A percentile compares a stretch with the other conserved stretches of the same genome.
These are phyloP conservation scores for Schrenkiella parvula DNA, from an alignment of 345 rosid species.

Conservation along the genomic window DNA sequence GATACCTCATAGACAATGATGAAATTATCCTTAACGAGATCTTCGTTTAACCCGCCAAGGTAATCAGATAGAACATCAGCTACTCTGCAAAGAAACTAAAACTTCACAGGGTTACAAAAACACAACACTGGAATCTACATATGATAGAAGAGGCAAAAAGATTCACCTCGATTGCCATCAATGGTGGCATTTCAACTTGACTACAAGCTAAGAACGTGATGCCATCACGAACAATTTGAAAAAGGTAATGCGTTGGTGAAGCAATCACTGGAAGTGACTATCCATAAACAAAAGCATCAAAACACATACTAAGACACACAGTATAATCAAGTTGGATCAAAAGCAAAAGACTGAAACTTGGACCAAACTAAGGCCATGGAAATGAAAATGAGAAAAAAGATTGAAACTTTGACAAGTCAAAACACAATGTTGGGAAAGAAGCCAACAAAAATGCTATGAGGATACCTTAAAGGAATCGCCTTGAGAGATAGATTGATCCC, in stretches of 20 bases:
- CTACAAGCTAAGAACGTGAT: slow-evolving; percentile 90
- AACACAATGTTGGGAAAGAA: background rate
- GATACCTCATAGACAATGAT: slow-evolving; percentile 91
- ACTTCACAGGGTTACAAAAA: slow-evolving; percentile 26
- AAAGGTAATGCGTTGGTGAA: slow-evolving; percentile 91
- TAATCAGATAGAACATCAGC: slow-evolving; percentile 80
- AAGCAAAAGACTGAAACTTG: background rate
- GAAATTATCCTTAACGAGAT: slow-evolving; percentile 89
- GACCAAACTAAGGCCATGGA: background rate
- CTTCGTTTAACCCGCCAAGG: slow-evolving; percentile 96
- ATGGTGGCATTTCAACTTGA: slow-evolving; percentile 96
- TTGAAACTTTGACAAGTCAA: background rate
- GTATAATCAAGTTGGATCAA: slow-evolving; percentile 4
- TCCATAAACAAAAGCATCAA: background rate
- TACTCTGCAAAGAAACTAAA: slow-evolving; percentile 89
- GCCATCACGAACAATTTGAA: slow-evolving; percentile 85
- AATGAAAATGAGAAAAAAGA: background rate
- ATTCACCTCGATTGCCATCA: slow-evolving; percentile 93
- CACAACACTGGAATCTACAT: background rate
- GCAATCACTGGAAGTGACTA: slow-evolving; percentile 83
- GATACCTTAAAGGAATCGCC: slow-evolving; percentile 69
- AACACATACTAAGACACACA: background rate
- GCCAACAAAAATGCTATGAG: background rate
- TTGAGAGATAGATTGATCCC: slow-evolving; percentile 77
- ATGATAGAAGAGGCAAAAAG: background rate